These are phyloP conservation scores for Rhodotorula babjevae DNA, from an alignment of 768 basidiomycete genomes.

Conservation along the genomic window DNA sequence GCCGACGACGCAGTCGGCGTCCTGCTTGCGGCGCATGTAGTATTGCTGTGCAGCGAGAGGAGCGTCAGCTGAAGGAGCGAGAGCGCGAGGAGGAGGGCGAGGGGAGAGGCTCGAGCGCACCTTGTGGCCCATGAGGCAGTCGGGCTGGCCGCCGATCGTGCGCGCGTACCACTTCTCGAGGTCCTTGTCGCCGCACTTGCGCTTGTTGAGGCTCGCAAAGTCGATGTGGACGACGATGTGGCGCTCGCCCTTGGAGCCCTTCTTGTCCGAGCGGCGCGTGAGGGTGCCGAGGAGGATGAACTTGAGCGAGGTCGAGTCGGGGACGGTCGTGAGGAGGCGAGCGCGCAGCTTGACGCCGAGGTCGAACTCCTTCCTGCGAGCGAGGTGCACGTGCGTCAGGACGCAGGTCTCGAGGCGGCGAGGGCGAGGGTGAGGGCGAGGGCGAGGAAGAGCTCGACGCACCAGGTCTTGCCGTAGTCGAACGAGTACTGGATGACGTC, in stretches of 20 bases:
- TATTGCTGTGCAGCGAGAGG: constrained; percentile 66
- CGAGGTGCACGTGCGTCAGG: too few relatives aligned
- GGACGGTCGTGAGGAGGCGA: constrained; percentile 74
- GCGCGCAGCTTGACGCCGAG: constrained; percentile 68
- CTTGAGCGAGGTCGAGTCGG: constrained; percentile 94
- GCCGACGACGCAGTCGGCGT: constrained; percentile 82
- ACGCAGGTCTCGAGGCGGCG: too few relatives aligned
- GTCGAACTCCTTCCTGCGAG: constrained; percentile 62
- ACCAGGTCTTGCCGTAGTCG: constrained; percentile 81
- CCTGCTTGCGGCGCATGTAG: constrained; percentile 76
- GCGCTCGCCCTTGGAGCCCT: constrained; percentile 51
- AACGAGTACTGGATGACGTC: constrained; percentile 69
- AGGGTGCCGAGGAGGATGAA: constrained; percentile 82
- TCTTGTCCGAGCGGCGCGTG: constrained; percentile 55
- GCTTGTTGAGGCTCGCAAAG: constrained; percentile 63
- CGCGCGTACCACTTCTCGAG: constrained; percentile 87
- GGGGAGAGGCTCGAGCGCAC: constrained; percentile 47
- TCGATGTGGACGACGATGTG: constrained; percentile 76
- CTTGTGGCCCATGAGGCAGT: constrained; percentile 92
- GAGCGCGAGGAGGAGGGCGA: too few relatives aligned
- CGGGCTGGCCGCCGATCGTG: constrained; percentile 51
- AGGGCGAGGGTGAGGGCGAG: not conserved
- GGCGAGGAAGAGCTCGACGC: constrained; percentile 44
- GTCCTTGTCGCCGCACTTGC: constrained; percentile 66
- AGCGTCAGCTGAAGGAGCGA: not conserved